Percentiles rank a stretch among this genome's conserved stretches.
Evolutionary conservation across 2,329 filamentous ascomycete genomes (phyloP).

Genomic region (Phaeosphaeria sp.): DNA sequence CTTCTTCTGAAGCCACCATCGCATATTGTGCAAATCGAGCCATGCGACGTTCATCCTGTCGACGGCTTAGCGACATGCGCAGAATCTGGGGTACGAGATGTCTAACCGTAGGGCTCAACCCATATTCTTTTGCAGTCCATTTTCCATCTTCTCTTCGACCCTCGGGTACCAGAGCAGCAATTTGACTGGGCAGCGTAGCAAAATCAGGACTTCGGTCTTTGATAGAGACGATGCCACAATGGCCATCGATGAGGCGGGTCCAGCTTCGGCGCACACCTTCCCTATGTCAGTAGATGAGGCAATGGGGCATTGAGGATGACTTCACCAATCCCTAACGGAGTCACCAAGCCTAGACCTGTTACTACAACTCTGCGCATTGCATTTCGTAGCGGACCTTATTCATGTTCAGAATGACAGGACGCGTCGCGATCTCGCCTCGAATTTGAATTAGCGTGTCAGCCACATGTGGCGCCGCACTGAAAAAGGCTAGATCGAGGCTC

Average conservation of each 20-base stretch:
- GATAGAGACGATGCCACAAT: slow-evolving; percentile 82
- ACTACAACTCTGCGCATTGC: slow-evolving; percentile 60
- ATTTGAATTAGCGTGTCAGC: slow-evolving; percentile 6
- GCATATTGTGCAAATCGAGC: slow-evolving; percentile 93
- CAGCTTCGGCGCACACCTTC: slow-evolving; percentile 76
- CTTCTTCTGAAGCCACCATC: slow-evolving; percentile 84
- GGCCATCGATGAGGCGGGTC: slow-evolving; percentile 77
- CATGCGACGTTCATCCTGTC: slow-evolving; percentile 75
- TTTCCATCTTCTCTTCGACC: slow-evolving; percentile 53
- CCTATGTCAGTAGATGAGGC: slow-evolving; percentile 2
- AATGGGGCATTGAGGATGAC: neutral
- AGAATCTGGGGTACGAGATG: neutral
- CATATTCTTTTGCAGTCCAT: slow-evolving; percentile 58
- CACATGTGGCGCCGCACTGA: slow-evolving; percentile 15
- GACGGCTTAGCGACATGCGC: slow-evolving; percentile 29
- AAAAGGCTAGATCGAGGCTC: neutral
- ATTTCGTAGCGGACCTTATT: slow-evolving; percentile 29
- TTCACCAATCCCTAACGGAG: slow-evolving; percentile 77
- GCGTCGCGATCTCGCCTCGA: neutral
- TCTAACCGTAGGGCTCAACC: slow-evolving; percentile 43
- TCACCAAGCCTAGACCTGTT: slow-evolving; percentile 58
- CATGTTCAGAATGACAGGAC: neutral
- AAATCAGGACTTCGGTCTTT: slow-evolving; percentile 68
- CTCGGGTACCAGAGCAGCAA: slow-evolving; percentile 81
- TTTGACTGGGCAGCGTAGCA: slow-evolving; percentile 77